Evolutionary conservation across 192 early-diverging fungal genomes (phyloP).

Genomic region (Glomus cerebriforme): DNA sequence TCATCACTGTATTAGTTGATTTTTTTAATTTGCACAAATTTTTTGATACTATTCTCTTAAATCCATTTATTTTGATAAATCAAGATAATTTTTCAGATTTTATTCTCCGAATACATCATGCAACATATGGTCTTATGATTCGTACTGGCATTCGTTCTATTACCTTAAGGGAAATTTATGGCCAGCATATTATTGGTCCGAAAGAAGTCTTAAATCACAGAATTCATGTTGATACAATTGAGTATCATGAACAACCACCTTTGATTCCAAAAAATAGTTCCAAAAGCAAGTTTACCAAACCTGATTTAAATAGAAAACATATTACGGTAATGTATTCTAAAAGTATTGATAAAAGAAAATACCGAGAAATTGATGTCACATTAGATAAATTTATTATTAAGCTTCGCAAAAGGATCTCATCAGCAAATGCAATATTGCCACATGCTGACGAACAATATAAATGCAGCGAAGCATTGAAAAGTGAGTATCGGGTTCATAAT

Average conservation of each 20-base stretch:
- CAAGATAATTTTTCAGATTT: slow-evolving; percentile 12
- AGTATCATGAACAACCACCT: slow-evolving; percentile 3
- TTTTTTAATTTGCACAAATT: neutral
- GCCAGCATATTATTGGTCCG: neutral
- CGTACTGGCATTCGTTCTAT: neutral
- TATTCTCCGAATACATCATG: slow-evolving; percentile 3
- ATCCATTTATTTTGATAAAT: neutral
- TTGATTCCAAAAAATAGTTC: neutral
- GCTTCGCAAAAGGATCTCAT: neutral
- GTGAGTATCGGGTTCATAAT: neutral
- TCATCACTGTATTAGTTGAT: slow-evolving; percentile 6
- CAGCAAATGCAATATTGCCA: slow-evolving; percentile 1
- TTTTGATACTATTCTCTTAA: slow-evolving; percentile 8
- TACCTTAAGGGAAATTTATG: neutral
- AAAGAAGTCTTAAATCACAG: neutral
- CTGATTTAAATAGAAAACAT: neutral
- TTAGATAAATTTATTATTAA: slow-evolving; percentile 2
- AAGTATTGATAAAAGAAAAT: neutral
- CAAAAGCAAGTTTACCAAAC: neutral
- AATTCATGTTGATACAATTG: neutral
- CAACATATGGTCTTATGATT: neutral
- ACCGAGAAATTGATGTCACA: slow-evolving; percentile 17
- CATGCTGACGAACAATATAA: slow-evolving; percentile 18
- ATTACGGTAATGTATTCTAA: neutral
- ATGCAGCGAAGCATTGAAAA: neutral